phyloP scores from a whole-genome alignment of 73 alveolate species.

The Diophrys appendiculata region DNA sequence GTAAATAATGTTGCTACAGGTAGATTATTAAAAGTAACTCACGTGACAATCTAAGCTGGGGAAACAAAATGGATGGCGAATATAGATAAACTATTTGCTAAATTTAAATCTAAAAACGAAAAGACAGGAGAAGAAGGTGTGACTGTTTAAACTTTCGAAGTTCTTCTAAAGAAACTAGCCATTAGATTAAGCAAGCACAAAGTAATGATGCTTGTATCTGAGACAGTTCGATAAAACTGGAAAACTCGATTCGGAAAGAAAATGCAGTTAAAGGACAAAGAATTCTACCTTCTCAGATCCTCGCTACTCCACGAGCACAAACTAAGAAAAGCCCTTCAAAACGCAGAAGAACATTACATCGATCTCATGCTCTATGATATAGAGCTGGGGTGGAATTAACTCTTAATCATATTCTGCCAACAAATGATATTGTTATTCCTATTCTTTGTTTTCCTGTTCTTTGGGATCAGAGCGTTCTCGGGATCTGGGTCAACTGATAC shows the following conservation, averaged over 20 bases:
- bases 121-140: not conserved
- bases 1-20: too few species aligned
- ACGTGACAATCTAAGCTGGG: too few species aligned
- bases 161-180: not conserved
- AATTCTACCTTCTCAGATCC: not conserved
- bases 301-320: not conserved
- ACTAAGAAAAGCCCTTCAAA: not conserved
- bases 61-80: too few species aligned
- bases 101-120: not conserved
- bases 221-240: not conserved
- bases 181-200: not conserved
- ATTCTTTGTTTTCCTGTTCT: not conserved
- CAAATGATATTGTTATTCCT: not conserved
- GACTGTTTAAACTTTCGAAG: not conserved
- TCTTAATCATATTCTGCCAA: not conserved
- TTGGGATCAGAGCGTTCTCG: not conserved
- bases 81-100: too few species aligned
- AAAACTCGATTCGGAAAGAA: not conserved
- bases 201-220: not conserved
- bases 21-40: too few species aligned
- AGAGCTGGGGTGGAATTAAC: not conserved
- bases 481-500: not conserved
- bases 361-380: not conserved
- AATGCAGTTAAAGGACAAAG: not conserved
- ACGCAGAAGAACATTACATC: not conserved